Evolutionary conservation across 78 protist species (phyloP), one percentile per base, ranked within the genome.

Genomic region (Pigoraptor vietnamica): DNA sequence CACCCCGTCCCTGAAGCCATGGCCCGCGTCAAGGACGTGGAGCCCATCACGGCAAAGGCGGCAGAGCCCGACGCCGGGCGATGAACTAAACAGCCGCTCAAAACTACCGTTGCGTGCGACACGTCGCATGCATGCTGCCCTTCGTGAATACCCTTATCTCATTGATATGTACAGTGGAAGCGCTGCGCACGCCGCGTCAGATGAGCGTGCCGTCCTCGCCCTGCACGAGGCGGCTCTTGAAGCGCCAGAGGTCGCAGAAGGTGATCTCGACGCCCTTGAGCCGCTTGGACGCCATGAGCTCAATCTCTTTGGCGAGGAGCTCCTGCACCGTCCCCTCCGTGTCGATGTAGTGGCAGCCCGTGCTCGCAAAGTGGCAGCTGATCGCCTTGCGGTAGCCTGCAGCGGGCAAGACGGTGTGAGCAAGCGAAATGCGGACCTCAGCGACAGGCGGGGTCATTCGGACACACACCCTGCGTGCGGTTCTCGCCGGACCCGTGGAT

Each of bases 381-480:
- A 89, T 89, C 32, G 91, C 83, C 91, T 89, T 89, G 91, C 91
- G 91, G 86, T 81, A 89, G 34, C 91, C 91, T 37, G 38, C 38
- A 35, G 87, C 24, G 87, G n/a, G 83, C n/a, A n/a, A n/a, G n/a
- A n/a, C n/a, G n/a, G n/a, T n/a, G n/a, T n/a, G n/a, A n/a, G n/a
- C n/a, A n/a, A n/a, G n/a, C n/a, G n/a, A n/a, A n/a, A n/a, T n/a
- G n/a, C n/a, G n/a, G n/a, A n/a, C n/a, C n/a, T n/a, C n/a, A n/a
- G n/a, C n/a, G n/a, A n/a, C n/a, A n/a, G n/a, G n/a, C n/a, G n/a
- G n/a, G n/a, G n/a, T n/a, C n/a, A n/a, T n/a, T n/a, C n/a, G n/a
- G 67, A 14, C 67, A 48, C 67, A 14, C 67, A 48, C 67, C 67
- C 67, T 48, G 1, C 56, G 91, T 89, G 35, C 29, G 56, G 91